Percentiles rank a stretch among this genome's conserved stretches.
These are phyloP conservation scores for Exserohilum rostratum DNA, from an alignment of 2,329 filamentous ascomycete species.

Conservation along the genomic window DNA sequence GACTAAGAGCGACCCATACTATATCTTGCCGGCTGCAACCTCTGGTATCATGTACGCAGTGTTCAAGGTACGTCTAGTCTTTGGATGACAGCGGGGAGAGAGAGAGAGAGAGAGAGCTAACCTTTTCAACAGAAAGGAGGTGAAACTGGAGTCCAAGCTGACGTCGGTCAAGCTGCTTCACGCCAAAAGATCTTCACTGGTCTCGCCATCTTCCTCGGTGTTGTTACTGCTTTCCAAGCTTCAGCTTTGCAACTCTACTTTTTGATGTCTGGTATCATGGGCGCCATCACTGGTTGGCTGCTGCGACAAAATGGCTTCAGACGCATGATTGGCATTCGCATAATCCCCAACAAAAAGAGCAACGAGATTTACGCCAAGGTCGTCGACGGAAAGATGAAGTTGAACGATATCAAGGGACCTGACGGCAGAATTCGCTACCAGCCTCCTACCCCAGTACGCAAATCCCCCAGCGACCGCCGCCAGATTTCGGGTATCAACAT, in stretches of 20 bases:
- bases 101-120: too few species aligned
- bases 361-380: conserved; percentile 37
- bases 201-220: conserved; percentile 60
- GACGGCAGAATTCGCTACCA: conserved; percentile 40
- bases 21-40: conserved; percentile 70
- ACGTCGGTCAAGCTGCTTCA: conserved; percentile 30
- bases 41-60: conserved; percentile 63
- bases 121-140: conserved; percentile 52
- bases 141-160: conserved; percentile 51
- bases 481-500: conserved; percentile 32
- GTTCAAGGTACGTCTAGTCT: conserved; percentile 60
- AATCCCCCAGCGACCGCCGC: conserved; percentile 17
- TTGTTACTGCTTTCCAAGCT: conserved; percentile 62
- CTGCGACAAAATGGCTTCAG: conserved; percentile 49
- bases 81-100: conserved; percentile 5
- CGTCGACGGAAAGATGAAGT: conserved; percentile 32
- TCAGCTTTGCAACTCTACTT: conserved; percentile 69
- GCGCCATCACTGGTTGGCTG: conserved; percentile 47
- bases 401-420: conserved; percentile 27
- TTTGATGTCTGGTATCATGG: conserved; percentile 52
- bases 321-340: conserved; percentile 44
- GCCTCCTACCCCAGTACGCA: conserved; percentile 19
- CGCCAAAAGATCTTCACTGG: conserved; percentile 52
- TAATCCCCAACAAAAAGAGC: conserved; percentile 30
- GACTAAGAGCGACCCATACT: conserved; percentile 76